Evolutionary conservation across 257 asterid genomes (phyloP).

Genomic region (Solanum microdontum): DNA sequence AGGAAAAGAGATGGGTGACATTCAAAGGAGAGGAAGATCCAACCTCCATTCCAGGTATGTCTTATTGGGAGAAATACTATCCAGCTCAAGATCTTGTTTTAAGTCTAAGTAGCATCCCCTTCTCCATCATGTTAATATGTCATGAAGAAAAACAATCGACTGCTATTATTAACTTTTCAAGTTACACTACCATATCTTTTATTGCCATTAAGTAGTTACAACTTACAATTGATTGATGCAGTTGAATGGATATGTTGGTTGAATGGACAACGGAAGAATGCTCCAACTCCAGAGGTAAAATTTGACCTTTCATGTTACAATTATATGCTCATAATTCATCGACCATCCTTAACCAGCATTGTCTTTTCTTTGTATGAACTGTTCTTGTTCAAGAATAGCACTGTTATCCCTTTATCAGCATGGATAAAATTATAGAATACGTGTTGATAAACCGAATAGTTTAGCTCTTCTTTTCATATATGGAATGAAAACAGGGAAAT

Average conservation of each 20-base stretch:
- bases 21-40: slow-evolving; percentile 94
- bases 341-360: not conserved
- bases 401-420: no score
- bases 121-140: not conserved
- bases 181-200: not conserved
- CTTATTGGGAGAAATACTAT: not conserved
- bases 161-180: not conserved
- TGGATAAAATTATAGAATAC: no score
- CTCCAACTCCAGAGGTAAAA: slow-evolving; percentile 88
- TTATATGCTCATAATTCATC: not conserved
- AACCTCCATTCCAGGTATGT: slow-evolving; percentile 73
- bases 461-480: no score
- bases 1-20: slow-evolving; percentile 82
- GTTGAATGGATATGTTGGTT: slow-evolving; percentile 99
- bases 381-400: no score
- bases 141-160: not conserved
- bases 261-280: slow-evolving; percentile 86
- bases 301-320: not conserved
- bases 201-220: slow-evolving; percentile 9
- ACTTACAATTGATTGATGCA: slow-evolving; percentile 28
- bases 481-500: no score
- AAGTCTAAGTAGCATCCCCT: not conserved
- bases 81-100: not conserved
- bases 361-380: no score
- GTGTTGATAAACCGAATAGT: no score